phyloP scores from a whole-genome alignment of 163 green algal genomes.

The Scenedesmus sp. region DNA sequence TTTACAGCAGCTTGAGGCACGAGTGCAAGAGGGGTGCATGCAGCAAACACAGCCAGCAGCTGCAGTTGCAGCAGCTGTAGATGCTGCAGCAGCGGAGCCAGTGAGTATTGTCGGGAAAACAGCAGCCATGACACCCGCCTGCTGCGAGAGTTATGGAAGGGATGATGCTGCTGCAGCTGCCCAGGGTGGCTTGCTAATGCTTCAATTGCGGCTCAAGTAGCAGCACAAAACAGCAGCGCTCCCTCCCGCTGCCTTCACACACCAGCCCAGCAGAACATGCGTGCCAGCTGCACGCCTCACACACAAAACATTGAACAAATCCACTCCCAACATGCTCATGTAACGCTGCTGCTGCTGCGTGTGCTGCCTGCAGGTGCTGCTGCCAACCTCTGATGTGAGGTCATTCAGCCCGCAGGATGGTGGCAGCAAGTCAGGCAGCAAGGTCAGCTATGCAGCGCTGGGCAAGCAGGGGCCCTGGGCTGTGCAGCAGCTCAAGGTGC shows the following conservation, averaged over 20 bases:
- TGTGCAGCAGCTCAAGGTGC: conserved; percentile 61
- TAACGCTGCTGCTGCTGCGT: not conserved
- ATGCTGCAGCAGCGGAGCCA: not conserved
- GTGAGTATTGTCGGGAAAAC: not conserved
- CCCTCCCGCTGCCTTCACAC: too few species aligned
- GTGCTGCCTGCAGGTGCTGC: conserved; percentile 52
- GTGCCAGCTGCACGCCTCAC: not conserved
- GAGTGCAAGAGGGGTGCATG: not conserved
- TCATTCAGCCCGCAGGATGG: conserved; percentile 63
- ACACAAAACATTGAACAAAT: not conserved
- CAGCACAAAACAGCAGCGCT: too few species aligned
- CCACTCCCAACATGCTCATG: not conserved
- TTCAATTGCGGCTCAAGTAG: too few species aligned
- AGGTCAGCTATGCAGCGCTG: conserved; percentile 76
- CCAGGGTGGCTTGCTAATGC: too few species aligned
- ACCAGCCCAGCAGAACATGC: too few species aligned
- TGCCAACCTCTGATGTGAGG: conserved; percentile 65
- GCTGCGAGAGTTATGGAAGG: too few species aligned
- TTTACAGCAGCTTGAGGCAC: not conserved
- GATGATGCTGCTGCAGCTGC: too few species aligned
- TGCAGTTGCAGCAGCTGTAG: not conserved
- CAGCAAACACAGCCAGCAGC: not conserved
- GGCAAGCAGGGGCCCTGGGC: conserved; percentile 65
- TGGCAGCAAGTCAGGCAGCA: conserved; percentile 63
- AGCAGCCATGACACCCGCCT: too few species aligned